A percentile compares a stretch with the other conserved stretches of the same genome.
Evolutionary conservation across 2,329 filamentous ascomycete genomes (phyloP).

Genomic region (Pseudogymnoascus sp.): DNA sequence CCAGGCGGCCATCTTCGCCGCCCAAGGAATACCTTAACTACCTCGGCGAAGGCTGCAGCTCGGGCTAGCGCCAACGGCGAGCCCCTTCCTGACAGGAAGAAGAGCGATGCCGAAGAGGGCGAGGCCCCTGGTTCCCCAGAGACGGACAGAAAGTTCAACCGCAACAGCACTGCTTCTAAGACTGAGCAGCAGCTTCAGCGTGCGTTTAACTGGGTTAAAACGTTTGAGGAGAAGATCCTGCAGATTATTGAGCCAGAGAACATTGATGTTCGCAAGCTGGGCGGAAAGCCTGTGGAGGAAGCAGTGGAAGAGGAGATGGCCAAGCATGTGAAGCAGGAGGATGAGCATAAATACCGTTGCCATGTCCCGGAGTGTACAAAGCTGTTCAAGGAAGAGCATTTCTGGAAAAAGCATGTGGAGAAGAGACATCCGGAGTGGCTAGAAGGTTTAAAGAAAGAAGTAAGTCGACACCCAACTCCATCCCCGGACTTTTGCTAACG

Average conservation of each 20-base stretch:
- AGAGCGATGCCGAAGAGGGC: conserved; percentile 53
- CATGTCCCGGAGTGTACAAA: conserved; percentile 95
- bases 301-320: conserved; percentile 76
- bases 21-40: conserved; percentile 76
- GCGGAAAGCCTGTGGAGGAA: conserved; percentile 79
- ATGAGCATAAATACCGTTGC: conserved; percentile 94
- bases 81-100: conserved; percentile 76
- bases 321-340: conserved; percentile 93
- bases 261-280: conserved; percentile 81
- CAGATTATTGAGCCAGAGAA: conserved; percentile 87
- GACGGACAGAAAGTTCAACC: conserved; percentile 64
- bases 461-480: conserved; percentile 40
- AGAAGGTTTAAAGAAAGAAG: conserved; percentile 71
- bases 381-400: conserved; percentile 92
- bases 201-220: conserved; percentile 98
- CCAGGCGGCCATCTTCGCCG: conserved; percentile 94
- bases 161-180: conserved; percentile 56
- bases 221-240: conserved; percentile 92
- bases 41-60: conserved; percentile 75
- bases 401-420: conserved; percentile 97
- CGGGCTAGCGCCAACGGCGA: conserved; percentile 75
- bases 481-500: conserved; percentile 28
- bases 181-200: conserved; percentile 86
- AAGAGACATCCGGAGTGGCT: conserved; percentile 91
- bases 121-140: conserved; percentile 58